phyloP scores from a whole-genome alignment of 108 stramenopile genomes.

The Licmophora abbreviata region DNA sequence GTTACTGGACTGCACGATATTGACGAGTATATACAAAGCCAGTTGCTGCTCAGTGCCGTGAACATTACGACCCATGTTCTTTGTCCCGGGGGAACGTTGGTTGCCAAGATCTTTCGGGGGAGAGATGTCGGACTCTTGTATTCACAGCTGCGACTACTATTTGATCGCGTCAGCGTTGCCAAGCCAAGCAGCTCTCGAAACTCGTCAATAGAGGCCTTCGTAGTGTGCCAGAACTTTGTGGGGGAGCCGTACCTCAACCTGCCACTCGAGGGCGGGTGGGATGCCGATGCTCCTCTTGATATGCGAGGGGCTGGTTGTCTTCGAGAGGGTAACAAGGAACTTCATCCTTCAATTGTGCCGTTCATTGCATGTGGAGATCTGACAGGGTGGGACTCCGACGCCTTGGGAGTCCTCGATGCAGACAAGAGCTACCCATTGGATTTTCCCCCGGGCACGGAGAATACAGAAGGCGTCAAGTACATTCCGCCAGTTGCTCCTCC shows the following conservation, averaged over 20 bases:
- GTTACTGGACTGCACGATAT: slow-evolving; percentile 90
- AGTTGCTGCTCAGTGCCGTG: slow-evolving; percentile 89
- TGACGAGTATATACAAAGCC: slow-evolving; percentile 92
- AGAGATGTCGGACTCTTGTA: slow-evolving; percentile 86
- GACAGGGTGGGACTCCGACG: slow-evolving; percentile 24
- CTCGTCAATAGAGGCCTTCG: slow-evolving; percentile 86
- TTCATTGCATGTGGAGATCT: slow-evolving; percentile 74
- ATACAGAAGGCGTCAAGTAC: slow-evolving; percentile 8
- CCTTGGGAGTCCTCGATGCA: slow-evolving; percentile 56
- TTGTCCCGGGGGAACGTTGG: slow-evolving; percentile 81
- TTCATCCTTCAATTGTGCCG: slow-evolving; percentile 44
- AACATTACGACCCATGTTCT: slow-evolving; percentile 91
- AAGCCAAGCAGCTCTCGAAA: slow-evolving; percentile 87
- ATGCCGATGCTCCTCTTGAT: slow-evolving; percentile 19
- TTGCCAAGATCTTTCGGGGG: slow-evolving; percentile 98
- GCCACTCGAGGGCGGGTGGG: slow-evolving; percentile 49
- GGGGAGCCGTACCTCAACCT: slow-evolving; percentile 36
- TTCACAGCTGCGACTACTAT: slow-evolving; percentile 84
- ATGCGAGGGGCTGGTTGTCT: not conserved
- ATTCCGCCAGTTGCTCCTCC: slow-evolving; percentile 59
- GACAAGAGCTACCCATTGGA: slow-evolving; percentile 76
- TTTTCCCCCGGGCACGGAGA: slow-evolving; percentile 12
- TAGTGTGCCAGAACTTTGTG: slow-evolving; percentile 79
- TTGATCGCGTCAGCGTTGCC: slow-evolving; percentile 71
- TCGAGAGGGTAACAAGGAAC: slow-evolving; percentile 1